Base-by-base conservation (phyloP, 139 green algal genomes). In the Eudorina sp. region DNA sequence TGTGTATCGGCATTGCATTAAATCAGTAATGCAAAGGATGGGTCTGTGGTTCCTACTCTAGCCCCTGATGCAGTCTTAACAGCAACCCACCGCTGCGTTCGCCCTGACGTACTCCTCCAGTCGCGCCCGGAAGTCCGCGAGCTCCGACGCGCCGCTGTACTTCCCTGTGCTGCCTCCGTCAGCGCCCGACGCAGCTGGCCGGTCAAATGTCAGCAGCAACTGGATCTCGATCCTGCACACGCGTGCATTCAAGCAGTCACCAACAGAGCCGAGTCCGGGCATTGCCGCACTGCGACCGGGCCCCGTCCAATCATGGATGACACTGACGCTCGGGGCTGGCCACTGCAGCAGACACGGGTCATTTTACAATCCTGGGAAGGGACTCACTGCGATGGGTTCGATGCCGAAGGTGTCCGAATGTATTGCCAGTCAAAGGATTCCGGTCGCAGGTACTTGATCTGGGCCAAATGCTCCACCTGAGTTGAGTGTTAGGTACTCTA, bases 371-470 rank as follows among this genome's bases (percentile, higher is more conserved):
- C n/a, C n/a, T n/a, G n/a, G n/a, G n/a, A n/a, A n/a, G n/a, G n/a
- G 4, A 78, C 87, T 77, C 41, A 91, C 87, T 84, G 79, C 51
- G 16, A 40, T 0, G 81, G 62, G 36, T 88, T 64, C 1, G n/a
- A 23, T 29, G 72, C 74, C 8, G 78, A 83, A 4, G 88, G 85
- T 19, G 48, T 53, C 4, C 87, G 81, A 34, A 94, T 84, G 83
- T 93, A 92, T 55, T 93, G 83, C 92, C 92, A 95, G 4, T 86
- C 88, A n/a, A 95, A 91, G 8, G 89, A 86, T 4, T 90, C 72
- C 14, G 92, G 92, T 55, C 74, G 88, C 19, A 95, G 73, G 41
- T 74, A 53, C 80, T 93, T 95, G 68, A 95, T 95, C 80, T 93
- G 92, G 78, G 92, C 90, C 3, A 93, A 36, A 70, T 95, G 85